phyloP scores from a whole-genome alignment of 352 stramenopile genomes.

The Phytophthora podocarpi region DNA sequence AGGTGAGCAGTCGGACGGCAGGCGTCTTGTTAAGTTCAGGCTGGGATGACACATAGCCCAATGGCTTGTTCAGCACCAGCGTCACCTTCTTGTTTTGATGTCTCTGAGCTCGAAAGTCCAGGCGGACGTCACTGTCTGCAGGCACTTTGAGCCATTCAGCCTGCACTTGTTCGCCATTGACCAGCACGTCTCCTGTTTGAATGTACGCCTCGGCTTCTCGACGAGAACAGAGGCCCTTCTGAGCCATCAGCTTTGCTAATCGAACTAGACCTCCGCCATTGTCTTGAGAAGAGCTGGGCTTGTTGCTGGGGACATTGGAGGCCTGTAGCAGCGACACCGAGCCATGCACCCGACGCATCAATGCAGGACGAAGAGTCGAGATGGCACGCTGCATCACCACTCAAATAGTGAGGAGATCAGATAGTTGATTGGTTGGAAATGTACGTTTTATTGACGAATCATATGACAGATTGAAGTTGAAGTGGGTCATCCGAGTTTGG shows the following conservation, averaged over 20 bases:
- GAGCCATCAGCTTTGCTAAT: conserved; percentile 82
- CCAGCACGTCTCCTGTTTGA: conserved; percentile 69
- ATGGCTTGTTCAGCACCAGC: conserved; percentile 83
- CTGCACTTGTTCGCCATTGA: conserved; percentile 72
- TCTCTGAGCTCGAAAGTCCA: conserved; percentile 68
- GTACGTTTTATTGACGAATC: conserved; percentile 6
- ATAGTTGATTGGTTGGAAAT: conserved; percentile 23
- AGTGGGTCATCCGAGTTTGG: conserved; percentile 15
- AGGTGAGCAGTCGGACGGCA: conserved; percentile 76
- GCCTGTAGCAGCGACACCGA: conserved; percentile 23
- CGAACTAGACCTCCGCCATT: conserved; percentile 46
- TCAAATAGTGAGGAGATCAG: conserved; percentile 2
- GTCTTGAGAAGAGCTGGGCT: conserved; percentile 5
- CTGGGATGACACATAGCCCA: conserved; percentile 84
- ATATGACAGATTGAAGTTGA: conserved; percentile 3
- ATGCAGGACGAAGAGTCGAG: conserved; percentile 22
- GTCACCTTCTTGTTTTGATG: conserved; percentile 83
- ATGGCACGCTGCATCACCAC: conserved; percentile 32
- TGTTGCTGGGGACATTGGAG: not conserved
- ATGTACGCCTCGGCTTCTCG: conserved; percentile 86
- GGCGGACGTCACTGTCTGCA: conserved; percentile 54
- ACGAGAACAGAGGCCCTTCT: conserved; percentile 77
- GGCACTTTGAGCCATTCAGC: conserved; percentile 77
- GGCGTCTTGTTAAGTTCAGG: conserved; percentile 68
- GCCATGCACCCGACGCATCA: conserved; percentile 24